These are phyloP conservation scores for Sonneratia caseolaris DNA, from an alignment of 345 rosid species.

Conservation along the genomic window DNA sequence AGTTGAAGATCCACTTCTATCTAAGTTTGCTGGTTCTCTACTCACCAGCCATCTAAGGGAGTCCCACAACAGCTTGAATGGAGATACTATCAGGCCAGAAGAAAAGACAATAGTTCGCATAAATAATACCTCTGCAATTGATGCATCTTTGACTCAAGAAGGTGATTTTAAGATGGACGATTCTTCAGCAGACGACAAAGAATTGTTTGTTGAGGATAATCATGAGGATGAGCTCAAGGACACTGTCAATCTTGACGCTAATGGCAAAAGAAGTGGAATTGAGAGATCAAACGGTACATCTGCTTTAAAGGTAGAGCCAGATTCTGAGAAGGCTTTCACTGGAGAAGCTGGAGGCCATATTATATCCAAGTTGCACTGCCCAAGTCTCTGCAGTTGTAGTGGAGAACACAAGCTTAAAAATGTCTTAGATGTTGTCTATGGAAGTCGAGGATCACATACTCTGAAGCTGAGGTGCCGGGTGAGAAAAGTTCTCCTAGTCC, in stretches of 20 bases:
- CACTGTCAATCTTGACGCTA: slow-evolving; percentile 12
- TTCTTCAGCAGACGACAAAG: slow-evolving; percentile 21
- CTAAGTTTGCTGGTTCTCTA: slow-evolving; percentile 15
- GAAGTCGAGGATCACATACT: slow-evolving; percentile 35
- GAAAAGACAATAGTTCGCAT: slow-evolving; percentile 25
- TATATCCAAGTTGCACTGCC: slow-evolving; percentile 63
- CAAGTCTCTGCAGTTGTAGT: slow-evolving; percentile 34
- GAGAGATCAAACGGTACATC: slow-evolving; percentile 86
- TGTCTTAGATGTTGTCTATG: slow-evolving; percentile 27
- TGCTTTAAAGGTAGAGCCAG: slow-evolving; percentile 41
- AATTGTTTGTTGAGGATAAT: slow-evolving; percentile 21
- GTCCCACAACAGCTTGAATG: slow-evolving; percentile 14
- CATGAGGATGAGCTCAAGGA: slow-evolving; percentile 14
- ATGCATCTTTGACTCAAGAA: slow-evolving; percentile 22
- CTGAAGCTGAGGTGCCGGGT: slow-evolving; percentile 80
- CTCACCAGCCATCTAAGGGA: slow-evolving; percentile 20
- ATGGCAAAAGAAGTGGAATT: slow-evolving; percentile 47
- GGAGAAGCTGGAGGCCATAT: slow-evolving; percentile 52
- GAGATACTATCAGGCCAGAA: slow-evolving; percentile 25
- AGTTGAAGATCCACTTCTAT: slow-evolving; percentile 19
- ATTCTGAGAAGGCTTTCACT: slow-evolving; percentile 31
- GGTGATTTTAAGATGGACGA: slow-evolving; percentile 16
- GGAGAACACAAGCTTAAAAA: slow-evolving; percentile 24
- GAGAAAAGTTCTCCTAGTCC: slow-evolving; percentile 19
- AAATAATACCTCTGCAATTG: slow-evolving; percentile 28